Percentiles rank a stretch among this genome's conserved stretches.
phyloP scores from a whole-genome alignment of 768 basidiomycete species.

The Lentinula aciculospora region DNA sequence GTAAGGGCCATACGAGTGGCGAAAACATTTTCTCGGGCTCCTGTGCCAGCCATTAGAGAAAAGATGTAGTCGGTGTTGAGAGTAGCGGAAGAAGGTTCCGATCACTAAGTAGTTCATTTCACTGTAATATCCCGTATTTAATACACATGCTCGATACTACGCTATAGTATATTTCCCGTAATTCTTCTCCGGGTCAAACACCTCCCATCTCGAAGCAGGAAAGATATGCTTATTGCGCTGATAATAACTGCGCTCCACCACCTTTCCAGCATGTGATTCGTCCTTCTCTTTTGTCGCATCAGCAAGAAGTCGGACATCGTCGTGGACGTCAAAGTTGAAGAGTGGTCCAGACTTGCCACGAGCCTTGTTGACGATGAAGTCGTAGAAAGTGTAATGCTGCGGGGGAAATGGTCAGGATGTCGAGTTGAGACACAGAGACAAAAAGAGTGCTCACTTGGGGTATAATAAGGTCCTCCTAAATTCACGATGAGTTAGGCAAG shows the following conservation, averaged over 20 bases:
- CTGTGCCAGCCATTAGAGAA: conserved; percentile 79
- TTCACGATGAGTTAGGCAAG: not conserved
- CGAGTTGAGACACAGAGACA: not conserved
- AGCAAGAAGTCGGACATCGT: conserved; percentile 89
- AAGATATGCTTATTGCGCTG: conserved; percentile 97
- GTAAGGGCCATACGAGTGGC: conserved; percentile 97
- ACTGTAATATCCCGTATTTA: too few species aligned
- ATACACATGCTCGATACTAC: conserved; percentile 8
- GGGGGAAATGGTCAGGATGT: not conserved
- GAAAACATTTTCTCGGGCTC: conserved; percentile 88
- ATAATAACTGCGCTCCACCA: conserved; percentile 94
- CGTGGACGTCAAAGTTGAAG: conserved; percentile 99
- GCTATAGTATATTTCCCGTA: conserved; percentile 90
- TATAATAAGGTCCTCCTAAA: conserved; percentile 93
- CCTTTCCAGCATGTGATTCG: conserved; percentile 97
- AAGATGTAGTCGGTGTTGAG: not conserved
- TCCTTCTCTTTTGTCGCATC: conserved; percentile 98
- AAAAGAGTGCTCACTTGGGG: conserved; percentile 64
- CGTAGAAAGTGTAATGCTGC: conserved; percentile 96
- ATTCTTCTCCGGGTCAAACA: conserved; percentile 91
- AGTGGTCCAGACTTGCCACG: conserved; percentile 96
- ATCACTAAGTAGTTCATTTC: not conserved
- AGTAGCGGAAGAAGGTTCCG: not conserved
- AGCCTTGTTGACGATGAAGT: conserved; percentile 97
- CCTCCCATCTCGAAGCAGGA: conserved; percentile 95